Percentiles rank a stretch among this genome's conserved stretches.
Evolutionary conservation across 2,329 filamentous ascomycete species (phyloP).

Genomic region (Trichoderma sp.): DNA sequence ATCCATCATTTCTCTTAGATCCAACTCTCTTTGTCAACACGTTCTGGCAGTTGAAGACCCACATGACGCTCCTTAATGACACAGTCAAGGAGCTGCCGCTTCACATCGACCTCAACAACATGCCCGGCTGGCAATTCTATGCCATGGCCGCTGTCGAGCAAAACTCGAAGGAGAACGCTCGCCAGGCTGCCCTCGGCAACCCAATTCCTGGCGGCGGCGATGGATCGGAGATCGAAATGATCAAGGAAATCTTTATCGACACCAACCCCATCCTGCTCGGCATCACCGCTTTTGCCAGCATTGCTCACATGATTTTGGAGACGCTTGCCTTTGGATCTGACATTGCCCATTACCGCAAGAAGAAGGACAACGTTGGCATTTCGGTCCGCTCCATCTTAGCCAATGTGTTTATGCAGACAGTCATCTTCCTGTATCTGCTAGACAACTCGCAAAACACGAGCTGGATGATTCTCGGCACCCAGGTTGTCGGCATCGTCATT

Average conservation of each 20-base stretch:
- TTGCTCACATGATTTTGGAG: slow-evolving; percentile 93
- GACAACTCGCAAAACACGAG: slow-evolving; percentile 98
- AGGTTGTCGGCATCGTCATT: slow-evolving; percentile 74
- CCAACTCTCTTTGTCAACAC: slow-evolving; percentile 90
- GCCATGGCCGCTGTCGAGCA: slow-evolving; percentile 81
- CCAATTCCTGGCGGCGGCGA: slow-evolving; percentile 75
- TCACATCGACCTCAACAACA: slow-evolving; percentile 78
- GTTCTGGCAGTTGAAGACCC: slow-evolving; percentile 91
- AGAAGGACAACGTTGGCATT: slow-evolving; percentile 98
- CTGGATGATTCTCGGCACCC: slow-evolving; percentile 97
- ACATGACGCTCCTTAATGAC: slow-evolving; percentile 89
- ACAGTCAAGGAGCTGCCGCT: slow-evolving; percentile 80
- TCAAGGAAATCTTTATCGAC: slow-evolving; percentile 93
- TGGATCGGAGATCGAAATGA: slow-evolving; percentile 91
- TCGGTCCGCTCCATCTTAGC: slow-evolving; percentile 93
- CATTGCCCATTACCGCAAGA: slow-evolving; percentile 97
- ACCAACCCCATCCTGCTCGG: slow-evolving; percentile 88
- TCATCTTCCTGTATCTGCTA: slow-evolving; percentile 95
- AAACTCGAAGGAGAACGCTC: slow-evolving; percentile 78
- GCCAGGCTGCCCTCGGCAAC: slow-evolving; percentile 71
- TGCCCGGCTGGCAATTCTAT: slow-evolving; percentile 86
- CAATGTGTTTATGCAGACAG: slow-evolving; percentile 94
- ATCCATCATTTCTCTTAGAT: slow-evolving; percentile 35
- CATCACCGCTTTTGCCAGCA: slow-evolving; percentile 78
- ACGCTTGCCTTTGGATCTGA: slow-evolving; percentile 96